Evolutionary conservation across 1,139 yeast genomes (phyloP), one percentile per base, ranked within the genome.

Genomic region (Wickerhamomyces sp.): DNA sequence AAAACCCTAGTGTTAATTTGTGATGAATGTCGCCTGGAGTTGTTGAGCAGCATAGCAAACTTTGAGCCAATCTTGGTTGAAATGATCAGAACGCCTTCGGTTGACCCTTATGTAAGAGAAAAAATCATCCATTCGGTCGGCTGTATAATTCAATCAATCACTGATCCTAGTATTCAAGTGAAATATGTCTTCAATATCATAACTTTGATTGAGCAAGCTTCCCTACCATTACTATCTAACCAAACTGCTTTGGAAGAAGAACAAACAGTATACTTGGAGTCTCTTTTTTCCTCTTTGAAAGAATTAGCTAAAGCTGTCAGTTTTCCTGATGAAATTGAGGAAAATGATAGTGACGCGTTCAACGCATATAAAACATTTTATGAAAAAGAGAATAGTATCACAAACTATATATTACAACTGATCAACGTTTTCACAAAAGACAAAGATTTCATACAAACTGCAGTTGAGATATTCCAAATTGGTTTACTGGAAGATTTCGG

Each of bases 281-380:
- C 88, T 27, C 59, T 86, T 34, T 61, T 85, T 24, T 64, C 74
- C 9, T 84, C 89, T 55, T 59, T 87, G 1, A 70, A 70, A 17
- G 86, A 82, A 41, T 63, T 86, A 13, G 92, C 89, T 0, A 81
- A 78, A 42, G 88, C 90, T 0, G 62, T 83, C 48, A 70, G 72
- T 35, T 58, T 76, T 5, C 79, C 85, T 0, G 84, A 76, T 31
- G 87, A 80, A 20, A 52, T 64, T 8, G 42, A 45, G 26, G 41
- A 45, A 1, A 43, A 44, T 1, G 21, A 43, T 7, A 35, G 40
- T 14, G 39, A 37, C 1, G 15, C 36, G n/a, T 48, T 29, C 28
- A 31, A 31, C 5, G 13, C 15, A 4, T 33, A 40, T 8, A 37
- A 53, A 17, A 33, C 36, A 9, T 57, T 65, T 14, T 75, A 69